Evolutionary conservation across 768 basidiomycete species (phyloP), one percentile per base, ranked within the genome.

Genomic region (Tricholoma sp.): DNA sequence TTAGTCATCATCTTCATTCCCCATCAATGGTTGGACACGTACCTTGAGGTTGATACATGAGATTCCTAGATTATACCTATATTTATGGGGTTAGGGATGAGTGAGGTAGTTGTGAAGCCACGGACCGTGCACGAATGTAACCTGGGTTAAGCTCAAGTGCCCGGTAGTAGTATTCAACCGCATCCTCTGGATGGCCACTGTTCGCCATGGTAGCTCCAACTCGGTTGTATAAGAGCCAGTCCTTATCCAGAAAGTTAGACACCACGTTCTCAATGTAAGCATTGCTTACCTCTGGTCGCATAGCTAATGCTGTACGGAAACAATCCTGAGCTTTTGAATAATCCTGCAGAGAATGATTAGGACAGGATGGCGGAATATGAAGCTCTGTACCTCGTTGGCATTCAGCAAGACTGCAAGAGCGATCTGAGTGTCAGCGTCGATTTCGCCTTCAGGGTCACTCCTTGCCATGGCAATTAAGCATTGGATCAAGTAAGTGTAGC

Each of bases 201-300:
- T 97, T 98, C 24, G 95, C 95, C 74, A 94, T 85, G 5, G 93
- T 95, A 13, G 95, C 95, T 12, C 95, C 95, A 41, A 96, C 89
- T 13, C 95, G 84, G 66, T 98, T 98, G 72, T 91, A 96, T 56
- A 98, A 72, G 37, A 91, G 74, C 87, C 90, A 96, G 66, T 98
- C 94, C 91, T 95, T 50, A 31, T 15, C 12, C 10, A 53, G 33
- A 56, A 28, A 20, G 50, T 39, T 13, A 52, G 59, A 47, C 61
- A 59, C 34, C n/a, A 39, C 32, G 55, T 11, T 34, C 31, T 15
- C 31, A 33, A 53, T 18, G 41, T 45, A 53, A 37, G 48, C 39
- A 31, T 17, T 39, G 5, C 77, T 54, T 66, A 97, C 95, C 54
- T 94, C 86, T 2, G 94, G 96, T 56, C 93, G 79, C 51, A 94